Evolutionary conservation across 2,329 filamentous ascomycete genomes (phyloP), one percentile per base, ranked within the genome.

Genomic region (Stenocarpella maydis): DNA sequence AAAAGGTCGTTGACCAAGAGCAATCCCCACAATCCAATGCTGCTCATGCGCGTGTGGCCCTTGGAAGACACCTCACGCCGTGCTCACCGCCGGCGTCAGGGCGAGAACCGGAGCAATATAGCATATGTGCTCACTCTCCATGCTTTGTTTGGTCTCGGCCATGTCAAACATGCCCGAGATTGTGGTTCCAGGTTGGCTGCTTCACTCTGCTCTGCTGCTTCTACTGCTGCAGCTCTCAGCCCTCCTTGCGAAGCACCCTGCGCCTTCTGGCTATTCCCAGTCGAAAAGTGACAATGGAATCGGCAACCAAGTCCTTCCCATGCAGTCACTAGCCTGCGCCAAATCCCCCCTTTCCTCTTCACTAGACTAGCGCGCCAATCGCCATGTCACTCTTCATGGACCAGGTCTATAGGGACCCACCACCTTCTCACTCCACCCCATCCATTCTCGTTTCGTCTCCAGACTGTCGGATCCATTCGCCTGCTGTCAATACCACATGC

Each of bases 401-500:
- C 53, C n/a, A 69, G 52, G 41, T 54, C 52, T 64, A 67, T 53
- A 39, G 49, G 52, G 26, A 15, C 45, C 52, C 49, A 47, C 65
- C 65, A 49, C 65, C 65, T 67, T 67, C 45, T 49, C 52, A 47
- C 55, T 69, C 55, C 52, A 68, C 68, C 45, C 53, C 67, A 69
- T 47, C 52, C 66, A 52, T 31, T 61, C 69, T 39, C 52, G 64
- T 54, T 58, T 72, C 70, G 70, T 68, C 68, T 73, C 71, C 68
- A 69, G 71, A 72, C 70, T 72, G 68, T 70, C 70, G 69, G 68
- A 71, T 69, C 61, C 71, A 47, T 67, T 71, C 49, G 50, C 53
- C 37, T 50, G 52, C 65, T 67, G 52, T 34, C 65, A 49, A 67
- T 58, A 45, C 65, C 45, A 58, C 65, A 67, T 67, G 54, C 65